Evolutionary conservation across 345 rosid species (phyloP), one percentile per base, ranked within the genome.

Genomic region (Dimocarpus longan): DNA sequence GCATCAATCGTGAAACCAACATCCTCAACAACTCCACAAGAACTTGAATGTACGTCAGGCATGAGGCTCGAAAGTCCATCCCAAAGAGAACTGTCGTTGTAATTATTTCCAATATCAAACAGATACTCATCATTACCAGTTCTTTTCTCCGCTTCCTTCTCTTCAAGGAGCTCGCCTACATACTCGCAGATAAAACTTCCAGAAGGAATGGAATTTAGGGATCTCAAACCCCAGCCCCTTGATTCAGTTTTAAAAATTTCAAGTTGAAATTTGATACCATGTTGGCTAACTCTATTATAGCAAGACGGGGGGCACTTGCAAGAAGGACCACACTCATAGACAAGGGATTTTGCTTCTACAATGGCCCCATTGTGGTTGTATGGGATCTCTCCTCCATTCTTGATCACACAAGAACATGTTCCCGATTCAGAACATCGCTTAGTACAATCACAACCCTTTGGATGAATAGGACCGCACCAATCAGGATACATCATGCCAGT

Each of bases 161-260:
- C 97, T 60, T 85, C 91, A 50, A 96, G 89, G 57, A 96, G 87
- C 78, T 96, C 97, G 22, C 99, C 99, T 10, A 78, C 82, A 75
- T 96, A 96, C 86, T 94, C 97, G 3, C 99, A 94, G 59, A 96
- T 91, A 79, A 96, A 96, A 80, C 95, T 89, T 76, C 98, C 97
- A 0, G 92, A 86, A 80, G 97, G 86, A 66, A 94, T 91, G 57
- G 94, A 96, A 75, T 83, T 86, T 66, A 86, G 81, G 3, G 94
- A 94, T 86, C 99, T 87, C 83, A 94, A 95, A 64, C 97, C 99
- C 99, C 98, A 96, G 19, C 98, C 98, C 79, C 92, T 90, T 46
- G 86, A 85, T 75, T 85, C 81, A 6, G 99, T 96, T 84, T 91
- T 94, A 69, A 96, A 96, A 66, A 93, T 83, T 83, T 96, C 98